Evolutionary conservation across 2,329 filamentous ascomycete species (phyloP).

Genomic region (Diaporthe sp.): DNA sequence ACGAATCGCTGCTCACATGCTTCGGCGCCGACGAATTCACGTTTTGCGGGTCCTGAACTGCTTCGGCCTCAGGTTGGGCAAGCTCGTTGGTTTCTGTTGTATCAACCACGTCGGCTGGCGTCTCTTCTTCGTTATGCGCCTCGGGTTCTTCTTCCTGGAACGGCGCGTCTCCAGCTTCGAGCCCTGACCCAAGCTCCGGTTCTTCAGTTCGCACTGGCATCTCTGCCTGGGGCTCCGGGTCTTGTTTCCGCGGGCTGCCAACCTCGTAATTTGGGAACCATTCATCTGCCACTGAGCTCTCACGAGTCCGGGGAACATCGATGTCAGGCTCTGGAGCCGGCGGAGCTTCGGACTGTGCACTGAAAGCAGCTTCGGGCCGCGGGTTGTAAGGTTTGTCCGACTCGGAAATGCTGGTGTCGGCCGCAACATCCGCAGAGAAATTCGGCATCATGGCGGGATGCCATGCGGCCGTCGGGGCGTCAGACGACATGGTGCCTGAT

Average conservation of each 20-base stretch:
- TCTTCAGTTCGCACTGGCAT: conserved; percentile 7
- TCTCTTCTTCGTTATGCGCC: conserved; percentile 28
- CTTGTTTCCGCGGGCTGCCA: conserved; percentile 43
- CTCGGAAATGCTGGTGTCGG: conserved; percentile 30
- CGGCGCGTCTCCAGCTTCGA: neutral
- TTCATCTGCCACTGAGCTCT: conserved; percentile 44
- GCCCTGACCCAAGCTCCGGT: neutral
- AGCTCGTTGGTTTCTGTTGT: neutral
- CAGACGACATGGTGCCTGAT: conserved; percentile 57
- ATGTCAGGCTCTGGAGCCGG: neutral
- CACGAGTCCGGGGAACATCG: conserved; percentile 36
- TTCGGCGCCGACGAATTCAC: conserved; percentile 56
- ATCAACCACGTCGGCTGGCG: neutral
- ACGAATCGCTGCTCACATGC: conserved; percentile 73
- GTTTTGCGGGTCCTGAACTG: conserved; percentile 36
- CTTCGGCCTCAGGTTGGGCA: conserved; percentile 36
- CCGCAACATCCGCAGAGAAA: conserved; percentile 45
- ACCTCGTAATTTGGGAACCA: conserved; percentile 52
- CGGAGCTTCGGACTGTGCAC: neutral
- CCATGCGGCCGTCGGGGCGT: conserved; percentile 61
- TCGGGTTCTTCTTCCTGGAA: conserved; percentile 7
- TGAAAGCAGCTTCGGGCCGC: neutral
- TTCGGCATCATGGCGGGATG: conserved; percentile 68
- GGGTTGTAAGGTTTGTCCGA: conserved; percentile 29
- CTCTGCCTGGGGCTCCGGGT: conserved; percentile 31